phyloP scores from a whole-genome alignment of 306 rosid genomes.

The Quercus ilex region DNA sequence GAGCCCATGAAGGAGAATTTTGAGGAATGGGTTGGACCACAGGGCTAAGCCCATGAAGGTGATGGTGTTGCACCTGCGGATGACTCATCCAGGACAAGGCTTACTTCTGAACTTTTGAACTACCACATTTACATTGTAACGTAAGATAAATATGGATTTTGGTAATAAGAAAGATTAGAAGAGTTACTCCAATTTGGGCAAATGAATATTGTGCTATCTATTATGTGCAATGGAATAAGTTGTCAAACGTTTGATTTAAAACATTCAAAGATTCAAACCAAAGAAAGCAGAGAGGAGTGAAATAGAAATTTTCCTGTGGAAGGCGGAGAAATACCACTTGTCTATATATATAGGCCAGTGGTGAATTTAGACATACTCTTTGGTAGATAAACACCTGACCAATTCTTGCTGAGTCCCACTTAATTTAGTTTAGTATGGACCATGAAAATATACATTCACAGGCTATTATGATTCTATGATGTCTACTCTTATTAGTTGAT shows the following conservation, averaged over 20 bases:
- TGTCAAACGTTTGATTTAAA: background rate
- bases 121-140: background rate
- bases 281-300: too few species aligned
- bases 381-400: background rate
- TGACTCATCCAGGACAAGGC: too few species aligned
- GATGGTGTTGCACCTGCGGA: too few species aligned
- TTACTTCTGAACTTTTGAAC: too few species aligned
- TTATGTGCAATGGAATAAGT: background rate
- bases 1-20: too few species aligned
- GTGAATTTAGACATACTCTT: background rate
- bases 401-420: background rate
- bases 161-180: background rate
- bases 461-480: background rate
- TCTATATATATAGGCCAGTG: background rate
- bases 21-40: too few species aligned
- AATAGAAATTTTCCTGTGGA: background rate
- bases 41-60: too few species aligned
- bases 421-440: background rate
- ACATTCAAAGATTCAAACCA: too few species aligned
- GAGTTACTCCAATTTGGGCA: background rate
- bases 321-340: background rate
- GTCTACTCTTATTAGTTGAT: too few species aligned
- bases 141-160: background rate
- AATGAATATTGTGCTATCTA: background rate
- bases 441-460: background rate